These are phyloP conservation scores for Neoarthrinium moseri DNA, from an alignment of 2,329 filamentous ascomycete species.

Conservation along the genomic window DNA sequence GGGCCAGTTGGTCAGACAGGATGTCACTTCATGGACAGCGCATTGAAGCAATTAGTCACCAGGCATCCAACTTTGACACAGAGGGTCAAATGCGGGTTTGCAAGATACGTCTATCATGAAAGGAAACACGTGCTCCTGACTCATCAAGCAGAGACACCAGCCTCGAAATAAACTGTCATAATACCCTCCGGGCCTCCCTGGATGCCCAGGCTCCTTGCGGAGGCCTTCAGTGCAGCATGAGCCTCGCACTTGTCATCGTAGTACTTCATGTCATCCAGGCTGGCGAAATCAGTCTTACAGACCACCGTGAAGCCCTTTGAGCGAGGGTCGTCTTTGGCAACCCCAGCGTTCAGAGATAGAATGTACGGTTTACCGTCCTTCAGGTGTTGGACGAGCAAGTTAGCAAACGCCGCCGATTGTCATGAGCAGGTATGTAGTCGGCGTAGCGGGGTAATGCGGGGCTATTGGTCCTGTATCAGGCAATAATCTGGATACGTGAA, in stretches of 20 bases:
- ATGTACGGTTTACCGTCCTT: constrained; percentile 76
- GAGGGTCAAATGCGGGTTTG: too few species aligned
- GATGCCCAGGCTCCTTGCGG: constrained; percentile 14
- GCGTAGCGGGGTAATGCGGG: too few species aligned
- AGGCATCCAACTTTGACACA: too few species aligned
- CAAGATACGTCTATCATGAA: too few species aligned
- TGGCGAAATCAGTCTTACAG: constrained; percentile 51
- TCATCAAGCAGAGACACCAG: not conserved
- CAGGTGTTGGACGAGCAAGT: too few species aligned
- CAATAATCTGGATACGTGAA: not conserved
- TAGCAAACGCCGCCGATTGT: too few species aligned
- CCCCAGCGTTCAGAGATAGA: constrained; percentile 51
- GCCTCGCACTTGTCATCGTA: constrained; percentile 44
- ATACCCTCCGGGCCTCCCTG: constrained; percentile 15
- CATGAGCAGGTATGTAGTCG: too few species aligned
- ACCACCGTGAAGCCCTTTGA: constrained; percentile 54
- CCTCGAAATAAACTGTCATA: constrained; percentile 17
- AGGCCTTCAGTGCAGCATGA: constrained; percentile 17
- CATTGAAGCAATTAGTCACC: too few species aligned
- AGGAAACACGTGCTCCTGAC: not conserved
- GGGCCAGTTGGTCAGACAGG: too few species aligned
- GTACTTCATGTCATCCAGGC: constrained; percentile 54
- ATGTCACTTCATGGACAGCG: too few species aligned
- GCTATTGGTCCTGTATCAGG: too few species aligned
- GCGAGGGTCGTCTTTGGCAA: constrained; percentile 46